phyloP scores from a whole-genome alignment of 177 flowering plant species.

The Vitis hybrid region DNA sequence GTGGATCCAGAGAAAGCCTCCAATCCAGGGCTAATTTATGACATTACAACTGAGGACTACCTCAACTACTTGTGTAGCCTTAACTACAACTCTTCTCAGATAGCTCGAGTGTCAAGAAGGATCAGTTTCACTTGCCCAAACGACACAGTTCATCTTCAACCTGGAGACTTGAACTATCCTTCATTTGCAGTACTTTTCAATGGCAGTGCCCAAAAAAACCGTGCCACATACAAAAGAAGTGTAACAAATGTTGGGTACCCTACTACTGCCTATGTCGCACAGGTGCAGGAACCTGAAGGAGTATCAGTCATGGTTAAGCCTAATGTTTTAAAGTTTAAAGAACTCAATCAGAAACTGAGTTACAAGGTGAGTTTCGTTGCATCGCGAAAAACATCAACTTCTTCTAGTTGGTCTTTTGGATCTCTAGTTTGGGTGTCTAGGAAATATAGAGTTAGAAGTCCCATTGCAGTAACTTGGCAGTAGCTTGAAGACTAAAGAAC shows the following conservation, averaged over 20 bases:
- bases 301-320: constrained; percentile 44
- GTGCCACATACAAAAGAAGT: constrained; percentile 36
- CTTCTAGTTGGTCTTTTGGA: constrained; percentile 42
- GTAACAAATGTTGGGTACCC: constrained; percentile 60
- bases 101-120: constrained; percentile 29
- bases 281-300: constrained; percentile 38
- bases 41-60: constrained; percentile 48
- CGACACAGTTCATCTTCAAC: constrained; percentile 5
- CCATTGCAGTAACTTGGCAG: constrained; percentile 62
- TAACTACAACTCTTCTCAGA: constrained; percentile 42
- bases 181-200: constrained; percentile 52
- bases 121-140: constrained; percentile 33
- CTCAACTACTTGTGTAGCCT: constrained; percentile 52
- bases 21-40: constrained; percentile 61
- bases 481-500: constrained; percentile 8
- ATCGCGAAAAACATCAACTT: not conserved
- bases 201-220: constrained; percentile 5
- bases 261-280: constrained; percentile 22
- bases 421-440: constrained; percentile 46
- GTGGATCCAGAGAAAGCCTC: constrained; percentile 55
- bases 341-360: constrained; percentile 40
- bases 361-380: constrained; percentile 50
- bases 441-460: constrained; percentile 53
- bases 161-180: constrained; percentile 64
- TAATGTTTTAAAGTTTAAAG: constrained; percentile 25